These are phyloP conservation scores for Pseudocercospora pini-densiflorae DNA, from an alignment of 2,329 filamentous ascomycete genomes.

Conservation along the genomic window DNA sequence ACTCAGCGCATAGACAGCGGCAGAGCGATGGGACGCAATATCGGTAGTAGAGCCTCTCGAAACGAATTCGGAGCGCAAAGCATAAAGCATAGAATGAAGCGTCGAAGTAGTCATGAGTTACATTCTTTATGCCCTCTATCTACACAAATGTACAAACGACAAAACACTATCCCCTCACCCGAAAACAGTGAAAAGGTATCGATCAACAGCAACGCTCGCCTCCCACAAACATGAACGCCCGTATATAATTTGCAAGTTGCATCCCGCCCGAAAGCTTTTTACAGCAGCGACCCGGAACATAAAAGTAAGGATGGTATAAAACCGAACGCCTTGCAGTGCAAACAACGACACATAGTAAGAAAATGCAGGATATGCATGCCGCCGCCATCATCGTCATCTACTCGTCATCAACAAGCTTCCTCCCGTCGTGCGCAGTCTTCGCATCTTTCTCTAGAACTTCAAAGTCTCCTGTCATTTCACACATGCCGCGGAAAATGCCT, in stretches of 20 bases:
- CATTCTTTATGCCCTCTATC: constrained; percentile 5
- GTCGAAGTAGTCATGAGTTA: neutral
- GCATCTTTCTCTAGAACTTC: constrained; percentile 62
- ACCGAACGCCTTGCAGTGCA: constrained; percentile 3
- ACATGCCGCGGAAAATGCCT: constrained; percentile 70
- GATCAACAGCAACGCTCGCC: neutral
- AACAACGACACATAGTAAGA: neutral
- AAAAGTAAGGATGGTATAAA: neutral
- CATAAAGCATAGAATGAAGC: too few relatives aligned
- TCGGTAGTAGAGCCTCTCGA: neutral
- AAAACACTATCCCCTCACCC: neutral
- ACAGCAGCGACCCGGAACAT: neutral
- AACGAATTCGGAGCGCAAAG: neutral
- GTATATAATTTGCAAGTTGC: neutral
- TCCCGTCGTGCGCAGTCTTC: constrained; percentile 53
- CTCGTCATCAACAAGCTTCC: constrained; percentile 45
- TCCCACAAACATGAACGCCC: neutral
- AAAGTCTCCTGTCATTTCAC: constrained; percentile 68
- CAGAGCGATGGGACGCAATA: neutral
- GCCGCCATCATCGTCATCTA: constrained; percentile 9
- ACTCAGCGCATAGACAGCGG: neutral
- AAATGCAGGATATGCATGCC: constrained; percentile 2
- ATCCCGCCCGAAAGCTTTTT: neutral
- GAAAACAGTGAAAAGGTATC: neutral
- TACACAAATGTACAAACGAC: constrained; percentile 2